Conservation (phyloP, 495 filamentous ascomycete species). For the Penicillium cosmopolitanum region DNA sequence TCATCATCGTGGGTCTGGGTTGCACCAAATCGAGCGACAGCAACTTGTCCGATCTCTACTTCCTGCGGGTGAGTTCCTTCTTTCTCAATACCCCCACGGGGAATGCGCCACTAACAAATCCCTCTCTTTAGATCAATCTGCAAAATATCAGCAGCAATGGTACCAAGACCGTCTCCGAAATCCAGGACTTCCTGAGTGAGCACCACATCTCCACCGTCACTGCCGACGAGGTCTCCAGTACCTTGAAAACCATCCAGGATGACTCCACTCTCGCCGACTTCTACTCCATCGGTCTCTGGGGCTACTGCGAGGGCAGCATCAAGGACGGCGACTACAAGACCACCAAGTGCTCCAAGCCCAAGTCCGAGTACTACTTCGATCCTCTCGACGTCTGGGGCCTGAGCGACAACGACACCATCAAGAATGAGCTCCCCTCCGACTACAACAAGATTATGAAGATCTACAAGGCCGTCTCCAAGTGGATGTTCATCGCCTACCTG, state of each 20-base stretch:
- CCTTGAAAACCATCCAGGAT: conserved; percentile 38
- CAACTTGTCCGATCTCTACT: conserved; percentile 60
- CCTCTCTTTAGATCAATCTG: conserved; percentile 37
- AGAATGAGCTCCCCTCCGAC: conserved; percentile 64
- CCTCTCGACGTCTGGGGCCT: conserved; percentile 64
- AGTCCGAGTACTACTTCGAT: conserved; percentile 79
- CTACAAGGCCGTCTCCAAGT: conserved; percentile 74
- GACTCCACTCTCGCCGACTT: conserved; percentile 69
- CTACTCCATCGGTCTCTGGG: conserved; percentile 84
- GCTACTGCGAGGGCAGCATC: conserved; percentile 77
- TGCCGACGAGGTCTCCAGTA: conserved; percentile 32
- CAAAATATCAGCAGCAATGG: conserved; percentile 38
- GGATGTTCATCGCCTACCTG: conserved; percentile 75
- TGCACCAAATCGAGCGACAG: conserved; percentile 66
- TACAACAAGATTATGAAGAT: conserved; percentile 67
- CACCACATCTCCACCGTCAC: conserved; percentile 35
- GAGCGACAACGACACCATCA: conserved; percentile 50
- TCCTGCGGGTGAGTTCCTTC: conserved; percentile 64
- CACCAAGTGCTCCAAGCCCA: conserved; percentile 56
- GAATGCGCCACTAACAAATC: conserved; percentile 6
- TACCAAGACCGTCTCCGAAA: conserved; percentile 26
- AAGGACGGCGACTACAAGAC: conserved; percentile 44
- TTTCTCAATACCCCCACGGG: not conserved
- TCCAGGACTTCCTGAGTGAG: conserved; percentile 30
- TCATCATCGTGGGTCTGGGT: conserved; percentile 72